Evolutionary conservation across 1,284 basidiomycete genomes (phyloP), one percentile per base, ranked within the genome.

Genomic region (Takashimella tepidaria): DNA sequence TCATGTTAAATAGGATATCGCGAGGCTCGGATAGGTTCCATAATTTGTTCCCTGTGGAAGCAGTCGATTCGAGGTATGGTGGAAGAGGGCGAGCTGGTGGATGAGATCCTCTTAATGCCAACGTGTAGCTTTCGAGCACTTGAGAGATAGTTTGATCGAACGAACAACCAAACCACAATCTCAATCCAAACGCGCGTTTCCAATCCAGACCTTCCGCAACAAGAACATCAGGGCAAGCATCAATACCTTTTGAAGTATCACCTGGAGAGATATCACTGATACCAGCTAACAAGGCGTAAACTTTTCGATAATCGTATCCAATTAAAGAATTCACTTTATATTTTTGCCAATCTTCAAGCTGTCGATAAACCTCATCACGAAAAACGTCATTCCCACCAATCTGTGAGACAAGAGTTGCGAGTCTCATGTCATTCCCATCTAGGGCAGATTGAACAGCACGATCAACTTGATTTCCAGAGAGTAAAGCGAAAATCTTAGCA

Each of bases 331-430:
- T 88, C 52, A 85, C 81, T 44, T 83, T 81, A 68, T 92, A 84
- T 52, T 86, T 82, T 44, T 82, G 81, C 95, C 96, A 99, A 43
- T 89, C 82, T 5, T 82, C 79, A 22, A 98, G 77, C 70, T 99
- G 96, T 16, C 83, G 77, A 56, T 77, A 76, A 31, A 98, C 75
- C 67, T 96, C 90, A 23, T 80, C 82, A 50, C 84, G 81, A 74
- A 89, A 92, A 26, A 83, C 80, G 19, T 81, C 80, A 65, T 95
- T 88, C 0, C 91, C 88, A 3, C 88, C 89, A 8, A 83, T 84
- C 72, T 98, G 93, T 4, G 92, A 84, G 45, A 98, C 81, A n/a
- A 99, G 80, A 1, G 91, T 92, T 0, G 95, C 89, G 4, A 99
- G 82, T 60, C 90, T 89, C 63, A 90, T 75, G 65, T 90, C 89